A percentile compares a stretch with the other conserved stretches of the same genome.
Conservation (phyloP, 2,329 filamentous ascomycete species). For the Colletotrichum limetticola region DNA sequence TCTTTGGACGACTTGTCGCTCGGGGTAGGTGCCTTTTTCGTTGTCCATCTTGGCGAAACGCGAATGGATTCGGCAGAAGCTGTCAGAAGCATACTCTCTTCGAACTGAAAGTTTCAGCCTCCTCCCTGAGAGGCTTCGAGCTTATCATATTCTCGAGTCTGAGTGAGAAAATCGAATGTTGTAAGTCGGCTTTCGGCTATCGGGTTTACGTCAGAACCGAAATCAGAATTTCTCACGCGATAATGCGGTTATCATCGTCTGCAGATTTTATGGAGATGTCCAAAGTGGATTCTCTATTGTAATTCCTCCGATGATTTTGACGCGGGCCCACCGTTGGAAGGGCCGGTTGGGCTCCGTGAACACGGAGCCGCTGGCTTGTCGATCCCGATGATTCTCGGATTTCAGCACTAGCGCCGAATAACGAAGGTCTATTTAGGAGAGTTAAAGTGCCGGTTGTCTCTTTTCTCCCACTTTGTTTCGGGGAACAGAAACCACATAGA, state of each 20-base stretch:
- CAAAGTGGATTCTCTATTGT: neutral
- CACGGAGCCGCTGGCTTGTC: neutral
- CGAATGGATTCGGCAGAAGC: neutral
- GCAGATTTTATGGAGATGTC: neutral
- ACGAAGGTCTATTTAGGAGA: neutral
- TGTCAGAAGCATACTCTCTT: neutral
- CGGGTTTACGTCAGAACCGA: slow-evolving; percentile 19
- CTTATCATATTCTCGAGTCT: neutral
- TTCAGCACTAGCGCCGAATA: neutral
- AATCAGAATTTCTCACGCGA: neutral
- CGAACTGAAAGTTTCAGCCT: neutral
- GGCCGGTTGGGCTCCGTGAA: neutral
- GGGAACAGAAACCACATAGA: neutral
- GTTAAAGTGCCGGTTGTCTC: neutral
- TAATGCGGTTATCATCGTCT: neutral
- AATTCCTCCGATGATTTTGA: neutral
- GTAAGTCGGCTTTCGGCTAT: slow-evolving; percentile 26
- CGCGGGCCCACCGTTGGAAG: neutral
- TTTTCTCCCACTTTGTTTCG: neutral
- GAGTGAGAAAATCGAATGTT: slow-evolving; percentile 9
- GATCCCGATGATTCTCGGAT: slow-evolving; percentile 4
- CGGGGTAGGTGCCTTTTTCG: slow-evolving; percentile 2
- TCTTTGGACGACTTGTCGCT: neutral
- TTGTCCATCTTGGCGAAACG: neutral
- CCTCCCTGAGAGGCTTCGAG: neutral